Percentiles rank a stretch among this genome's conserved stretches.
These are phyloP conservation scores for Solanum pennellii DNA, from an alignment of 257 asterid species.

Conservation along the genomic window DNA sequence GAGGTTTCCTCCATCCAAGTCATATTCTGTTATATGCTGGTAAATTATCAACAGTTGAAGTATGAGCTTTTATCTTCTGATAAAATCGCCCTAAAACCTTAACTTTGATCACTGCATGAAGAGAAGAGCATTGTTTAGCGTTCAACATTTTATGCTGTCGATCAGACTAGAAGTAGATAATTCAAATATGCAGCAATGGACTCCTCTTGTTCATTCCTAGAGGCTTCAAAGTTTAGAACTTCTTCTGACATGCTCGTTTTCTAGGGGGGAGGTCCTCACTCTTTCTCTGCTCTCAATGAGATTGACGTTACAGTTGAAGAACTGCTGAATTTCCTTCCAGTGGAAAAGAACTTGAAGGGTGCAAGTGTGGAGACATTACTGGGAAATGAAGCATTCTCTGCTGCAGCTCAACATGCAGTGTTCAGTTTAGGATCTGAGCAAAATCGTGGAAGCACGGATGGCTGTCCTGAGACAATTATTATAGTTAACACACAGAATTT, in stretches of 20 bases:
- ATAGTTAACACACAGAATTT: constrained; percentile 77
- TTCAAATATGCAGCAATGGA: background rate
- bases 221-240: background rate
- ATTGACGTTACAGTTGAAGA: constrained; percentile 38
- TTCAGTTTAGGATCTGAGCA: constrained; percentile 33
- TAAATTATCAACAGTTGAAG: background rate
- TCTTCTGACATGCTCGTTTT: constrained; percentile 6
- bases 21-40: background rate
- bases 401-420: constrained; percentile 25
- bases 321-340: constrained; percentile 39
- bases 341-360: constrained; percentile 26
- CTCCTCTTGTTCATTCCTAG: background rate
- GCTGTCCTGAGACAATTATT: constrained; percentile 33
- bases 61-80: background rate
- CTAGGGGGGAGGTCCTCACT: constrained; percentile 38
- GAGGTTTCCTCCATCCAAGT: background rate
- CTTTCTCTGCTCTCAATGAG: constrained; percentile 18
- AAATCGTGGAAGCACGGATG: constrained; percentile 25
- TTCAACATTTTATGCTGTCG: background rate
- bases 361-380: constrained; percentile 25
- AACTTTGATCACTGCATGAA: background rate
- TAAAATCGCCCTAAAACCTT: background rate
- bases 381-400: constrained; percentile 30
- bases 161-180: background rate
- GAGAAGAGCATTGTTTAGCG: background rate